Percentiles rank a stretch among this genome's conserved stretches.
Evolutionary conservation across 805 yeast species (phyloP).

Genomic region (Schizosaccharomyces octosporus): DNA sequence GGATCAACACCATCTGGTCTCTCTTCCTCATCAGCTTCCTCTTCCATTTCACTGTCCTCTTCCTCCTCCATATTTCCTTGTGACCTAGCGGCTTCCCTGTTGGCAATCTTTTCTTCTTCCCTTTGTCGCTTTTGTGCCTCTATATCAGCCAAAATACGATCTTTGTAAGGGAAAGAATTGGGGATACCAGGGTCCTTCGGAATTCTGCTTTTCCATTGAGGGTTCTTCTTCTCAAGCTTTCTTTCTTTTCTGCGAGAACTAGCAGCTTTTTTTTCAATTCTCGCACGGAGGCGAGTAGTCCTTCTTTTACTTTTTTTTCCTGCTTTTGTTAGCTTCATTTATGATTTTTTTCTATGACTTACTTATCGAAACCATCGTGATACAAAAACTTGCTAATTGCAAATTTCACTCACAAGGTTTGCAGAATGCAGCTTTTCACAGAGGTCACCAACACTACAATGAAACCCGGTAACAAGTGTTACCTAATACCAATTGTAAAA

Average conservation of each 20-base stretch:
- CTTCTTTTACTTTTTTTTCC: conserved; percentile 40
- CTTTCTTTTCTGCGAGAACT: conserved; percentile 73
- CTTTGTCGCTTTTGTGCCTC: conserved; percentile 25
- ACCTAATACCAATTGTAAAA: too few species aligned
- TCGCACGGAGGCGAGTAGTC: conserved; percentile 84
- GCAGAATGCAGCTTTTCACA: too few species aligned
- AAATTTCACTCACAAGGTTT: too few species aligned
- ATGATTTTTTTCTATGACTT: neutral
- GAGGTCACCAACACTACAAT: too few species aligned
- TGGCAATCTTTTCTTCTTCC: conserved; percentile 12
- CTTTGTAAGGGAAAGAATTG: conserved; percentile 81
- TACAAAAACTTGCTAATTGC: neutral
- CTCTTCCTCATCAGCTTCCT: neutral
- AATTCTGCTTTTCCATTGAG: conserved; percentile 71
- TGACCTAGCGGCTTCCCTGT: neutral
- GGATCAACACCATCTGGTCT: neutral
- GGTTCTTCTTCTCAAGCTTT: conserved; percentile 65
- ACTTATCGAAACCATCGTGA: neutral
- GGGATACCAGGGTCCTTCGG: conserved; percentile 91
- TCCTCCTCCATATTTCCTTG: neutral
- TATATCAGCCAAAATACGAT: conserved; percentile 36
- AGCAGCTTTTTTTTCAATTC: conserved; percentile 83
- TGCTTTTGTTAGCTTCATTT: neutral
- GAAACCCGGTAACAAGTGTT: too few species aligned
- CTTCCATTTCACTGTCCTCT: conserved; percentile 1